Percentiles rank a stretch among this genome's conserved stretches.
These are phyloP conservation scores for Trifolium pratense DNA, from an alignment of 306 rosid species.

Conservation along the genomic window DNA sequence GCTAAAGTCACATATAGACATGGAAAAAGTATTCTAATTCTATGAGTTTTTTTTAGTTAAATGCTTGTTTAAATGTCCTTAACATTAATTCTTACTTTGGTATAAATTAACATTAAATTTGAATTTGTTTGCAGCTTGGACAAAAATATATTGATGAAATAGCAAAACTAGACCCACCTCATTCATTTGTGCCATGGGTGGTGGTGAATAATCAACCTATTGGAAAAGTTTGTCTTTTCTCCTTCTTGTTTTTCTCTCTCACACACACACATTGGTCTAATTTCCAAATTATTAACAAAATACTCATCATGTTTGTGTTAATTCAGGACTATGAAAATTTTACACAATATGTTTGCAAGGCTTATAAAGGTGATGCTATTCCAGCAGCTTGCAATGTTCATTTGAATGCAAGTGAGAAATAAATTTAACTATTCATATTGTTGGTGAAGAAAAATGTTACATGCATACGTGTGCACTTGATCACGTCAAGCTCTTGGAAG, in stretches of 20 bases:
- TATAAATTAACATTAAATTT: conserved; percentile 16
- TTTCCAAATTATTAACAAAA: conserved; percentile 1
- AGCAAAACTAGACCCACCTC: conserved; percentile 52
- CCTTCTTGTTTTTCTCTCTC: neutral
- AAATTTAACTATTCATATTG: neutral
- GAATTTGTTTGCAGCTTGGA: conserved; percentile 53
- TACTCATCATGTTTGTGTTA: neutral
- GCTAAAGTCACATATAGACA: too few species aligned
- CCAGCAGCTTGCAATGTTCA: conserved; percentile 33
- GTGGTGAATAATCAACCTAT: conserved; percentile 62
- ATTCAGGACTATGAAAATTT: conserved; percentile 55
- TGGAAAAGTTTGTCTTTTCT: conserved; percentile 46
- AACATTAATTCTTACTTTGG: neutral
- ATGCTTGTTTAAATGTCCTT: too few species aligned
- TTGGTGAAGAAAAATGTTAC: too few species aligned
- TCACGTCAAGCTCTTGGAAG: too few species aligned
- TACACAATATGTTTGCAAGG: conserved; percentile 47
- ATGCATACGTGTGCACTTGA: too few species aligned
- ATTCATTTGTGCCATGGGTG: conserved; percentile 64
- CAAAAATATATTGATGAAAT: conserved; percentile 46
- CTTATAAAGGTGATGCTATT: conserved; percentile 40
- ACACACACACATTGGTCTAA: neutral
- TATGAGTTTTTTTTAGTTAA: too few species aligned
- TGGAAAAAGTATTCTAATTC: too few species aligned
- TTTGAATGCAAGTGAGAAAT: neutral